Base-by-base conservation (phyloP, 2,329 filamentous ascomycete species). In the Colletotrichum eleusines region DNA sequence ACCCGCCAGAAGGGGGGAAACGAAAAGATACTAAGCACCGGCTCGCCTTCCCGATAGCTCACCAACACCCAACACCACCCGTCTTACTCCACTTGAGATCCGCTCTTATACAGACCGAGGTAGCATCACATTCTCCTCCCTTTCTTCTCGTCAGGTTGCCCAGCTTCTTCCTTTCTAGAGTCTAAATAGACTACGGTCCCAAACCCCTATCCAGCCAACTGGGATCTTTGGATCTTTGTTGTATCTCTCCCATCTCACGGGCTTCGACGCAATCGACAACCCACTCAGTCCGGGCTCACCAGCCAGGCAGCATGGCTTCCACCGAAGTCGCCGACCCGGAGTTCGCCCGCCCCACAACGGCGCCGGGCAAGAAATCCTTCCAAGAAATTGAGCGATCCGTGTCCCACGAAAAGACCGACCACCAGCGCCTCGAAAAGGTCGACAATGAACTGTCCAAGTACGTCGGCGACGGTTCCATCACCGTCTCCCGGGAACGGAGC, bases 381-480 rank as follows among this genome's bases (percentile, higher is more conserved):
- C 74, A 76, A 20, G 77, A 82, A 57, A 74, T 77, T 59, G 78
- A 80, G 54, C 75, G 75, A 18, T 46, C 65, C 14, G 26, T 33
- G 23, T 70, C 73, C 18, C 42, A 67, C 58, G 63, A 73, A 12
- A 73, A 73, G 35, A 40, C 70, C 59, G 51, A 71, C 46, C 62
- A 66, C 63, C 69, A 72, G 28, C 72, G 72, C 40, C 68, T 67
- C 46, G 73, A 69, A 4, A 63, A 74, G 51, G 85, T 94, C 66
- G 92, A 94, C 80, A 84, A 87, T 66, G 92, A 94, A 80, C 83
- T 94, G 46, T 90, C 91, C 60, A 87, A 90, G 77, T 94, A 94
- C 81, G 88, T 89, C 35, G 85, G 85, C 26, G 84, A 85, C 26
- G 84, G 78, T 23, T 82, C 81, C 7, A 81, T 93, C 60, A 81